These are phyloP conservation scores for Sindora glabra DNA, from an alignment of 306 rosid genomes.

Conservation along the genomic window DNA sequence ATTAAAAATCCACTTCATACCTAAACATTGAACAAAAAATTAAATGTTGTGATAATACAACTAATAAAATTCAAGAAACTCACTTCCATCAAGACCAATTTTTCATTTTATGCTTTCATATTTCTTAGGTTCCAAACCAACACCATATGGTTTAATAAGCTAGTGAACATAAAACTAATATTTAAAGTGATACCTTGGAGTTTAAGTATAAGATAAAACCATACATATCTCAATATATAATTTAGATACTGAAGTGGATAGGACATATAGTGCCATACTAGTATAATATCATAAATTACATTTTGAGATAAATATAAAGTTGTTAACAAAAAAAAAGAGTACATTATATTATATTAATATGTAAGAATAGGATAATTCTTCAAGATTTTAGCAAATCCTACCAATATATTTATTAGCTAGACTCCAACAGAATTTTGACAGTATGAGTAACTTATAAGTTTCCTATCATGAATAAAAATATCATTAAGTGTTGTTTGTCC, in stretches of 20 bases:
- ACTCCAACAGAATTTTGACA: constrained; percentile 65
- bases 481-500: constrained; percentile 77
- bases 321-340: background rate
- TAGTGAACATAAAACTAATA: constrained; percentile 14
- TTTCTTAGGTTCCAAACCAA: constrained; percentile 28
- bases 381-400: constrained; percentile 10
- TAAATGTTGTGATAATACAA: too few relatives aligned
- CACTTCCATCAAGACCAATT: constrained; percentile 26
- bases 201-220: background rate
- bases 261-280: background rate
- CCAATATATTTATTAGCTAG: constrained; percentile 69
- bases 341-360: background rate
- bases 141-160: constrained; percentile 59
- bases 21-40: too few relatives aligned
- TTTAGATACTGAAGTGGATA: background rate
- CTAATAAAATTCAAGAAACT: too few relatives aligned
- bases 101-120: constrained; percentile 30
- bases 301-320: background rate
- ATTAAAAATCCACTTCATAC: too few relatives aligned
- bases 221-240: background rate
- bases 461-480: constrained; percentile 60
- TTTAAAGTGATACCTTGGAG: background rate
- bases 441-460: constrained; percentile 68
- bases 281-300: background rate
- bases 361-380: background rate